Evolutionary conservation across 495 filamentous ascomycete genomes (phyloP), one percentile per base, ranked within the genome.

Genomic region (Penicillium goetzii): DNA sequence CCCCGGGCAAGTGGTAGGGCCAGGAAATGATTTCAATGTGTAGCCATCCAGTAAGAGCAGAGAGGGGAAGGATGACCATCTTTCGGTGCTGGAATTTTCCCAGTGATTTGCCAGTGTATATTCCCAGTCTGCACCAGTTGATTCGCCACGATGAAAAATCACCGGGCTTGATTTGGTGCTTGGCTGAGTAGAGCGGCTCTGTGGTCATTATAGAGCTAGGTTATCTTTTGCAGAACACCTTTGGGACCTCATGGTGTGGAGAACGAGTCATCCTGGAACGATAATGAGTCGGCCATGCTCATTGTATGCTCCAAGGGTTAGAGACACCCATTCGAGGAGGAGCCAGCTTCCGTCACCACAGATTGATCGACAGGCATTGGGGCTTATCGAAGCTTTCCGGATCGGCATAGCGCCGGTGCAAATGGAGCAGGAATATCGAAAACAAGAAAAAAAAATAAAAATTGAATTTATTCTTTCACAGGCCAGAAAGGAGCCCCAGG

Each of bases 101-200:
- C 53, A 60, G 2, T 28, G 40, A 47, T 32, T 25, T 47, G 64
- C 32, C 40, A 25, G 49, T 56, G 63, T 68, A 60, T 43, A 67
- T 63, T 54, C 33, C 21, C 32, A 17, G 57, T 40, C 61, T 47
- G 43, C 58, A 56, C 63, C 53, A 21, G 32, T 43, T 47, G 56
- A 34, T 63, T 74, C 50, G 69, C 74, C 74, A 74, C 69, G 40
- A 65, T 67, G 51, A 65, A 67, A 69, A 74, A 71, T 71, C 67
- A 69, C 69, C 68, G 63, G 63, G 55, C 43, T 26, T 59, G 58
- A n/a, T 17, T 30, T 12, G 47, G 47, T 30, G 47, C 14, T 30
- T 51, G 47, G 47, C 23, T 11, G 25, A 30, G 23, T n/a, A 47
- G 1, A 17, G 47, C n/a, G 47, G 47, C 47, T 51, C 47, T 12